These are phyloP conservation scores for Moniliophthora roreri DNA, from an alignment of 1,284 basidiomycete genomes.

Conservation along the genomic window DNA sequence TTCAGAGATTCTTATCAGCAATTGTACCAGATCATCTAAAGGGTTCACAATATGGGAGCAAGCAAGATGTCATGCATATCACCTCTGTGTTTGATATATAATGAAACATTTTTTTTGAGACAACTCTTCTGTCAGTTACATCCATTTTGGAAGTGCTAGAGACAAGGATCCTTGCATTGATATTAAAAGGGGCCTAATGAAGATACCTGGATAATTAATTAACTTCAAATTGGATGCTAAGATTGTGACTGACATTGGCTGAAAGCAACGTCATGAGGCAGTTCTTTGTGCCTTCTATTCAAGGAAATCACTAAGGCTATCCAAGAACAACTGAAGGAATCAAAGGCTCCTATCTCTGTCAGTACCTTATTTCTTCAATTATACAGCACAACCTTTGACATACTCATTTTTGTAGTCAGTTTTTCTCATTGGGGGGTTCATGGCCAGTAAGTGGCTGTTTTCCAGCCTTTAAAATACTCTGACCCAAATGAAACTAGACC, in stretches of 20 bases:
- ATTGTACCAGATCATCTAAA: constrained; percentile 29
- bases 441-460: constrained; percentile 50
- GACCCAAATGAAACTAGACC: constrained; percentile 24
- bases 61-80: constrained; percentile 34
- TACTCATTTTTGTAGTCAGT: constrained; percentile 26
- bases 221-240: no score
- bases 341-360: constrained; percentile 21
- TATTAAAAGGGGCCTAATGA: constrained; percentile 41
- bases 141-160: constrained; percentile 39
- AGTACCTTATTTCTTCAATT: not conserved
- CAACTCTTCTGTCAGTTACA: constrained; percentile 31
- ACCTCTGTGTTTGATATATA: constrained; percentile 36
- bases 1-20: not conserved
- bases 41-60: constrained; percentile 30
- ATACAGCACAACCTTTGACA: no score
- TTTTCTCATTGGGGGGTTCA: constrained; percentile 46
- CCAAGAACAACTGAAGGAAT: constrained; percentile 26
- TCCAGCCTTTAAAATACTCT: constrained; percentile 33
- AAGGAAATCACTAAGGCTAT: constrained; percentile 31
- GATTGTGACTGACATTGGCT: no score
- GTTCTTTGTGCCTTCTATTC: constrained; percentile 41
- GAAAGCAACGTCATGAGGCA: constrained; percentile 34
- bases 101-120: constrained; percentile 41
- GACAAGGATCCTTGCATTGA: constrained; percentile 33
- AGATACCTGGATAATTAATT: constrained; percentile 33